phyloP scores from a whole-genome alignment of 106 monocot genomes.

The Phalaenopsis equestris region DNA sequence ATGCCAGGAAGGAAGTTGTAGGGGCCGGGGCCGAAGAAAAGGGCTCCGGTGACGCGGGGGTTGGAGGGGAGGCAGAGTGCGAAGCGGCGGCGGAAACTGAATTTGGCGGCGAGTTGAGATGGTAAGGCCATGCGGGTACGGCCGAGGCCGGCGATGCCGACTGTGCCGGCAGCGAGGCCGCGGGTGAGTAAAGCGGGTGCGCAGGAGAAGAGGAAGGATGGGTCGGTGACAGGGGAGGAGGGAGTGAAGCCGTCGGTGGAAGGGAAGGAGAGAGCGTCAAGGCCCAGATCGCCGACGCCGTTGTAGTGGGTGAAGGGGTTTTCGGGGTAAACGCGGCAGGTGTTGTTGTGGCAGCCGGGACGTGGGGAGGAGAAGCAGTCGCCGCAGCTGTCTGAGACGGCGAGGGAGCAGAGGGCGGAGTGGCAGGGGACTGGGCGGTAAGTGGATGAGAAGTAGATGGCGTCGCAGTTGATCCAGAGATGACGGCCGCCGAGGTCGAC shows the following conservation, averaged over 20 bases:
- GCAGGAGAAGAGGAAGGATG: conserved; percentile 40
- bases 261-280: conserved; percentile 26
- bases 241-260: conserved; percentile 48
- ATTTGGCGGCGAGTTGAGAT: conserved; percentile 34
- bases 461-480: conserved; percentile 46
- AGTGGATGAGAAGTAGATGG: conserved; percentile 30
- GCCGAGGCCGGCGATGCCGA: conserved; percentile 42
- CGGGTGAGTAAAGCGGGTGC: conserved; percentile 22
- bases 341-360: conserved; percentile 41
- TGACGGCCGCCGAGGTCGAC: conserved; percentile 39
- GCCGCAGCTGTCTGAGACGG: conserved; percentile 10
- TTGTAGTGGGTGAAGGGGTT: conserved; percentile 31
- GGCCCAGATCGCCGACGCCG: conserved; percentile 35
- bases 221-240: conserved; percentile 16
- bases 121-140: conserved; percentile 32
- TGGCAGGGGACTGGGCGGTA: conserved; percentile 29
- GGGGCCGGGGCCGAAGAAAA: conserved; percentile 68
- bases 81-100: conserved; percentile 41
- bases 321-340: conserved; percentile 25
- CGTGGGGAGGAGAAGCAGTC: conserved; percentile 11
- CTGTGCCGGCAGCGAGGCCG: conserved; percentile 31
- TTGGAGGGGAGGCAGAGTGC: conserved; percentile 50
- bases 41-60: conserved; percentile 18
- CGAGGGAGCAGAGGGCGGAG: conserved; percentile 22
- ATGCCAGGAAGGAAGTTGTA: conserved; percentile 41